Evolutionary conservation across 2,329 filamentous ascomycete genomes (phyloP).

Genomic region (Trichoderma harzianum): DNA sequence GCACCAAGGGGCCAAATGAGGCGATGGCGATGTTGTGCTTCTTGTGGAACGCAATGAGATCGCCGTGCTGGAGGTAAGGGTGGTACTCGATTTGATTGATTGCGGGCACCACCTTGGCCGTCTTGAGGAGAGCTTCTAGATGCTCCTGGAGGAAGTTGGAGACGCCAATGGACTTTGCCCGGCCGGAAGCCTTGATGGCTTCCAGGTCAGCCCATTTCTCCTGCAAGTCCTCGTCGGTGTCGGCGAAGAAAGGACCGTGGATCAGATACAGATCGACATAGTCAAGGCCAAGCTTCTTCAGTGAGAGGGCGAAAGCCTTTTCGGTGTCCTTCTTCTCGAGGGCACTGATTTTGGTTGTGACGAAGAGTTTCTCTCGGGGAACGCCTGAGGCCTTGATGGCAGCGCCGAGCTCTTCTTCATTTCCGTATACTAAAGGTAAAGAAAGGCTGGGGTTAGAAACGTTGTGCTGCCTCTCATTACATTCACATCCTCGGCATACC

Average conservation of each 20-base stretch:
- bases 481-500: constrained; percentile 36
- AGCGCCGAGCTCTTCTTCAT: constrained; percentile 66
- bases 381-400: constrained; percentile 66
- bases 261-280: constrained; percentile 72
- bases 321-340: constrained; percentile 39
- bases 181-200: constrained; percentile 63
- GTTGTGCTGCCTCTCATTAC: not conserved
- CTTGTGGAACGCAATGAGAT: constrained; percentile 55
- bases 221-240: constrained; percentile 52
- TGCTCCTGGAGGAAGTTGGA: constrained; percentile 66
- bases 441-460: constrained; percentile 1
- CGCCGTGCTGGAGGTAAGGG: constrained; percentile 67
- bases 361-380: constrained; percentile 64
- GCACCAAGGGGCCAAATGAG: constrained; percentile 55
- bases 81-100: constrained; percentile 82
- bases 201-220: constrained; percentile 58
- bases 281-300: constrained; percentile 63
- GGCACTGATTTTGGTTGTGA: constrained; percentile 58
- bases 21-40: constrained; percentile 54
- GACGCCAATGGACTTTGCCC: constrained; percentile 69
- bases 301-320: constrained; percentile 55
- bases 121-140: constrained; percentile 54
- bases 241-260: constrained; percentile 55
- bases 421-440: constrained; percentile 52
- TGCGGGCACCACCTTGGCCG: constrained; percentile 60